A percentile compares a stretch with the other conserved stretches of the same genome.
phyloP scores from a whole-genome alignment of 148 eudicot genomes.

The Euryodendron excelsum region DNA sequence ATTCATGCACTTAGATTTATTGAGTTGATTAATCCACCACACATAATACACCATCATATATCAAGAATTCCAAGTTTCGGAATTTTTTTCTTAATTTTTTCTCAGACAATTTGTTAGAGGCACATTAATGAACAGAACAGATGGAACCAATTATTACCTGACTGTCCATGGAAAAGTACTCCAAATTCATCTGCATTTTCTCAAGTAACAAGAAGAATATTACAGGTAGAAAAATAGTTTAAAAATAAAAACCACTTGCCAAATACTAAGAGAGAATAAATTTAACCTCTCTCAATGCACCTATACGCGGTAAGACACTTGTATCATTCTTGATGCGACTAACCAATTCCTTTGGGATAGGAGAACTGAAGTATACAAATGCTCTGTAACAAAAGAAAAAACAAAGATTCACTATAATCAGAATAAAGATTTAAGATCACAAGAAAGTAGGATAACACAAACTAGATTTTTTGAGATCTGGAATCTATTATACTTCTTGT shows the following conservation, averaged over 20 bases:
- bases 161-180: conserved; percentile 80
- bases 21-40: no score
- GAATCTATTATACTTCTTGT: conserved; percentile 60
- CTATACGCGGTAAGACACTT: conserved; percentile 94
- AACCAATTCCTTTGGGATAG: conserved; percentile 76
- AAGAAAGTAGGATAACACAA: neutral
- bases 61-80: no score
- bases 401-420: conserved; percentile 9
- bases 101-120: neutral
- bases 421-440: conserved; percentile 6
- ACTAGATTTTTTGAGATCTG: neutral
- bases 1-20: no score
- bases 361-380: conserved; percentile 78
- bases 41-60: no score
- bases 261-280: conserved; percentile 1
- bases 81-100: neutral
- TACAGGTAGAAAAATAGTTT: neutral
- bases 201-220: conserved; percentile 14
- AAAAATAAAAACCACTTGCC: neutral
- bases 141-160: conserved; percentile 51
- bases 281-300: conserved; percentile 90
- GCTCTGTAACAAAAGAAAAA: conserved; percentile 53
- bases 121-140: neutral
- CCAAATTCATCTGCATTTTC: conserved; percentile 91
- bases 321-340: conserved; percentile 78